These are phyloP conservation scores for Proliferodiscus dingleyae DNA, from an alignment of 2,329 filamentous ascomycete genomes.

Conservation along the genomic window DNA sequence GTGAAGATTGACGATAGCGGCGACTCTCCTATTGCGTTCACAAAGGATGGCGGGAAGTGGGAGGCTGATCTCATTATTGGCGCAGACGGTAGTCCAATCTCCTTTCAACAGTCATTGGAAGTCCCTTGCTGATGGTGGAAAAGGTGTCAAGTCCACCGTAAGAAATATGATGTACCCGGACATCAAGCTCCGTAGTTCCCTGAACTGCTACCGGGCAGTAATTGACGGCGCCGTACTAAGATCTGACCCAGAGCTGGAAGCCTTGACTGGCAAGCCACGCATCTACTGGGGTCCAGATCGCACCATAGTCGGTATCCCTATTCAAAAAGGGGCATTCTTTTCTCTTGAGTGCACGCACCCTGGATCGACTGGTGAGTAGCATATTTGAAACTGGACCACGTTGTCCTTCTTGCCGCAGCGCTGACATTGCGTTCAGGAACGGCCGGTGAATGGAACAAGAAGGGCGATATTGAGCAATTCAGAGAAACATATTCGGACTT, in stretches of 20 bases:
- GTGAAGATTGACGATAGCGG: conserved; percentile 6
- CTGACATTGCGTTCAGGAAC: conserved; percentile 28
- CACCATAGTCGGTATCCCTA: conserved; percentile 56
- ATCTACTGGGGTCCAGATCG: conserved; percentile 60
- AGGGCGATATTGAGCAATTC: conserved; percentile 31
- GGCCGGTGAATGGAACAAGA: conserved; percentile 43
- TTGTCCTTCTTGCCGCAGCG: background rate
- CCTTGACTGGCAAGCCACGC: conserved; percentile 47
- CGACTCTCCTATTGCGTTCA: conserved; percentile 3
- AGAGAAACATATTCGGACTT: conserved; percentile 11
- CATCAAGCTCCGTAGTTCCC: background rate
- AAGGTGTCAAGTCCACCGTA: conserved; percentile 8
- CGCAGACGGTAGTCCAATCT: conserved; percentile 4
- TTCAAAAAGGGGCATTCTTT: conserved; percentile 52
- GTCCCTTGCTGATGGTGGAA: conserved; percentile 4
- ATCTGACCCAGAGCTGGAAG: conserved; percentile 34
- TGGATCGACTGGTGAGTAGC: conserved; percentile 45
- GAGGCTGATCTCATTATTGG: conserved; percentile 9
- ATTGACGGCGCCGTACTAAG: conserved; percentile 41
- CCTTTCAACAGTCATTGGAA: background rate
- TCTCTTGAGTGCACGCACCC: conserved; percentile 61
- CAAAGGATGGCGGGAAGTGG: conserved; percentile 4
- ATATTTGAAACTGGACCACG: background rate
- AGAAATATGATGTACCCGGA: conserved; percentile 5
- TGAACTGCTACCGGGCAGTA: conserved; percentile 41